These are phyloP conservation scores for Schwanniomyces sp. DNA, from an alignment of 805 yeast genomes.

Conservation along the genomic window DNA sequence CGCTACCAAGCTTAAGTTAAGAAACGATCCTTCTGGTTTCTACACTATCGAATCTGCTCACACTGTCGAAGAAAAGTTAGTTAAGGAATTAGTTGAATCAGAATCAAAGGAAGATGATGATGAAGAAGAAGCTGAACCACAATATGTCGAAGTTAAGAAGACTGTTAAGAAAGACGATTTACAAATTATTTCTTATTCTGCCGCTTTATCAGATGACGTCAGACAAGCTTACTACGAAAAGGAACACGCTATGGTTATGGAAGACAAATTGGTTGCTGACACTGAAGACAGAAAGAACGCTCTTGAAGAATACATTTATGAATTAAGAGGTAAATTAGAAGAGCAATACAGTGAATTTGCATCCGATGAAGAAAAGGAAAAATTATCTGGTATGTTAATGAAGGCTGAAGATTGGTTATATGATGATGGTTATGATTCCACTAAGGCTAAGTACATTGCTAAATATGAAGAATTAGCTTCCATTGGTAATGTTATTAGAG, in stretches of 20 bases:
- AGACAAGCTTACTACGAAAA: slow-evolving; percentile 70
- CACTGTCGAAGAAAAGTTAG: slow-evolving; percentile 87
- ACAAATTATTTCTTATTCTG: slow-evolving; percentile 57
- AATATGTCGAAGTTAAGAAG: slow-evolving; percentile 87
- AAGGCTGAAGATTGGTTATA: slow-evolving; percentile 98
- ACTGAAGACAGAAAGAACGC: slow-evolving; percentile 99
- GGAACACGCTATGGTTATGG: slow-evolving; percentile 81
- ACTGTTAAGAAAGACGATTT: slow-evolving; percentile 88
- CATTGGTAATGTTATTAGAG: slow-evolving; percentile 91
- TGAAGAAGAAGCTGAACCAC: slow-evolving; percentile 72
- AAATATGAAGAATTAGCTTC: slow-evolving; percentile 96
- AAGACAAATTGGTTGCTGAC: slow-evolving; percentile 95
- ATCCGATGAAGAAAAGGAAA: slow-evolving; percentile 83
- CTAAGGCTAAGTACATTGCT: slow-evolving; percentile 96
- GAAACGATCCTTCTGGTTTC: slow-evolving; percentile 97
- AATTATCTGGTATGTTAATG: slow-evolving; percentile 66
- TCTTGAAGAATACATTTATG: slow-evolving; percentile 97
- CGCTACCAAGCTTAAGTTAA: slow-evolving; percentile 88
- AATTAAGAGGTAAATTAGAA: slow-evolving; percentile 93
- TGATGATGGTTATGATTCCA: slow-evolving; percentile 94
- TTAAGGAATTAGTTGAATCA: slow-evolving; percentile 80
- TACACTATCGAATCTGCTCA: slow-evolving; percentile 92
- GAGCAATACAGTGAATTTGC: slow-evolving; percentile 89
- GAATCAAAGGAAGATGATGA: slow-evolving; percentile 49
- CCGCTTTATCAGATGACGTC: slow-evolving; percentile 55